These are phyloP conservation scores for Blumeriella jaapii DNA, from an alignment of 2,329 filamentous ascomycete genomes.

Conservation along the genomic window DNA sequence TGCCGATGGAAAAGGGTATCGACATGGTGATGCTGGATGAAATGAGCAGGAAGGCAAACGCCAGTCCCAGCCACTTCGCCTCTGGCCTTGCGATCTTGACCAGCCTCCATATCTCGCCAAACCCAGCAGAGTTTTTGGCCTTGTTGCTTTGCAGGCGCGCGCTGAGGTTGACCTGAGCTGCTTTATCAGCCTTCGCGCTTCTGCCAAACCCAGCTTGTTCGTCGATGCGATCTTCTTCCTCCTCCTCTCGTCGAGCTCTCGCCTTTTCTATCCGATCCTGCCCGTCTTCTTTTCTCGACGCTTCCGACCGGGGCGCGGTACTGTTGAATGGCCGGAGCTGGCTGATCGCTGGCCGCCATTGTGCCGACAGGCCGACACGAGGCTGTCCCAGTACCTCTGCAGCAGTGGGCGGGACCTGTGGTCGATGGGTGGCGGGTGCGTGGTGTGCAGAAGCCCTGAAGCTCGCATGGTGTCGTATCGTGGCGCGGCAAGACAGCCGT, in stretches of 20 bases:
- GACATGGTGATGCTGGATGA: constrained; percentile 93
- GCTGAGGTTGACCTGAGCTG: constrained; percentile 78
- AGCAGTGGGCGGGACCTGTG: constrained; percentile 7
- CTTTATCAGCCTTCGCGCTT: constrained; percentile 76
- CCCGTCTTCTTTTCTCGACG: constrained; percentile 19
- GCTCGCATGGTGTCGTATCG: constrained; percentile 13
- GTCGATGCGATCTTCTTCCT: constrained; percentile 31
- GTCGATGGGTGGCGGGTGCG: too few relatives aligned
- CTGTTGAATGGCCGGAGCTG: constrained; percentile 24
- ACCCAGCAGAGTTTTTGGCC: constrained; percentile 44
- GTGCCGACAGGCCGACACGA: constrained; percentile 13
- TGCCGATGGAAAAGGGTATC: constrained; percentile 91
- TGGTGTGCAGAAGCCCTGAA: constrained; percentile 11
- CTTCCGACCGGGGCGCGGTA: constrained; percentile 15
- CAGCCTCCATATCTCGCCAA: constrained; percentile 71
- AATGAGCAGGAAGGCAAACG: constrained; percentile 75
- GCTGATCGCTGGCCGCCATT: constrained; percentile 22
- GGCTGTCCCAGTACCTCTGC: constrained; percentile 11
- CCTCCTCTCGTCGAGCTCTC: constrained; percentile 30
- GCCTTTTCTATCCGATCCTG: constrained; percentile 28
- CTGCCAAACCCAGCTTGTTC: constrained; percentile 52
- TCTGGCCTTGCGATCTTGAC: constrained; percentile 85
- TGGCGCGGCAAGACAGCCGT: constrained; percentile 1
- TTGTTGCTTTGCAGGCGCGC: constrained; percentile 80
- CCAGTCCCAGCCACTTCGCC: constrained; percentile 61